Conservation (phyloP, 768 basidiomycete genomes). For the Leccinum sublutescens region DNA sequence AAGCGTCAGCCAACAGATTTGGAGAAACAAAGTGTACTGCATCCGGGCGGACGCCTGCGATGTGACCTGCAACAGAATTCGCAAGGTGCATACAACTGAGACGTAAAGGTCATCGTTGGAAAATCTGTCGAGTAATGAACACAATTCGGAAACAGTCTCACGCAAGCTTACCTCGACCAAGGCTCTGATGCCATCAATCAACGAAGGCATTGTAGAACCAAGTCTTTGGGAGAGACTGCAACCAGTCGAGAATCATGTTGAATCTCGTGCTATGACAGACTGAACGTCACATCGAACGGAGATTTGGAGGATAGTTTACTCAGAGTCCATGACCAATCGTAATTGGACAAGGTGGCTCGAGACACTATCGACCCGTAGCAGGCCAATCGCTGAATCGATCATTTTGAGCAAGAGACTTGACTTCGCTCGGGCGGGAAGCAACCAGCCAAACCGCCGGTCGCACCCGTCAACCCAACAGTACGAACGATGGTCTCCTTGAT, state of each 20-base stretch:
- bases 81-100: constrained; percentile 45
- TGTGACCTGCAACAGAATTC: constrained; percentile 30
- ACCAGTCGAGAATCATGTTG: constrained; percentile 24
- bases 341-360: constrained; percentile 36
- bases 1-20: constrained; percentile 22
- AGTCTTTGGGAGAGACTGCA: constrained; percentile 22
- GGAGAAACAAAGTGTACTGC: constrained; percentile 15
- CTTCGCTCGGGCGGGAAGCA: constrained; percentile 18
- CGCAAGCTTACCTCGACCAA: constrained; percentile 27
- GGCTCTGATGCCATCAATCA: constrained; percentile 23
- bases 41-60: constrained; percentile 10
- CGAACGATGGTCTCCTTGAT: constrained; percentile 16
- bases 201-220: constrained; percentile 3
- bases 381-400: constrained; percentile 25
- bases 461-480: constrained; percentile 13
- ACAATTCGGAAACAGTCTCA: neutral
- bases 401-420: constrained; percentile 39
- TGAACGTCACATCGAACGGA: neutral
- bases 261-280: constrained; percentile 22
- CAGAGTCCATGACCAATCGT: constrained; percentile 37
- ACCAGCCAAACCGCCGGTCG: constrained; percentile 14
- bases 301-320: constrained; percentile 31
- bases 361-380: constrained; percentile 30
- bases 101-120: constrained; percentile 45
- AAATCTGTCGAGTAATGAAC: constrained; percentile 26